Base-by-base conservation (phyloP, 192 early-diverging fungal genomes). In the Umbelopsis sp. region DNA sequence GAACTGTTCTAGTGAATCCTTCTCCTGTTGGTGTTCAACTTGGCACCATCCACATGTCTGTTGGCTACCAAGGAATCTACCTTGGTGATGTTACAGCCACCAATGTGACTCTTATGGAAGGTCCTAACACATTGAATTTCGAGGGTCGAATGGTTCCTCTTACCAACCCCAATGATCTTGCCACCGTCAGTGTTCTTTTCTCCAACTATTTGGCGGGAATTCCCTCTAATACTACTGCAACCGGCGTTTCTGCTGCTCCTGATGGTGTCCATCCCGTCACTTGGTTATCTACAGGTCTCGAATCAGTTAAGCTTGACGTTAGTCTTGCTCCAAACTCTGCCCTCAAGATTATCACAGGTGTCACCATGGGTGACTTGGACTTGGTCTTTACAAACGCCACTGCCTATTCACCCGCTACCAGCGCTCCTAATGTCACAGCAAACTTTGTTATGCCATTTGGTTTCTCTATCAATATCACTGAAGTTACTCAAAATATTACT, bases 371-470 rank as follows among this genome's bases (percentile, higher is more conserved):
- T 36, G 72, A 81, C 38, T 72, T 90, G 75, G 84, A 84, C 53
- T 74, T 90, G 66, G 78, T 74, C 25, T 90, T 88, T 70, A 78
- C 71, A 44, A 51, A 70, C 20, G 47, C 73, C 4, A 79, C 75
- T 70, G 76, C 83, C 24, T 90, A 90, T 45, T 65, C 77, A 44
- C 88, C 88, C 43, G 14, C 75, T 45, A 74, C 82, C 26, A 72
- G 71, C 59, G 80, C 85, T 29, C 74, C 81, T 43, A 66, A 69
- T 21, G 83, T 90, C n/a, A 70, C 73, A 24, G 86, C 86, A 25
- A 77, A 72, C 4, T 85, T 85, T 70, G 53, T 79, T 47, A 86
- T 91, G 70, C 89, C 89, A 22, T 91, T 91, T 56, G 85, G 85
- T 34, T 91, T 91, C 66, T 67, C 80, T 22, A 41, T 90, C 5